Conservation (phyloP, 768 basidiomycete species). For the Naganishia friedmannii region DNA sequence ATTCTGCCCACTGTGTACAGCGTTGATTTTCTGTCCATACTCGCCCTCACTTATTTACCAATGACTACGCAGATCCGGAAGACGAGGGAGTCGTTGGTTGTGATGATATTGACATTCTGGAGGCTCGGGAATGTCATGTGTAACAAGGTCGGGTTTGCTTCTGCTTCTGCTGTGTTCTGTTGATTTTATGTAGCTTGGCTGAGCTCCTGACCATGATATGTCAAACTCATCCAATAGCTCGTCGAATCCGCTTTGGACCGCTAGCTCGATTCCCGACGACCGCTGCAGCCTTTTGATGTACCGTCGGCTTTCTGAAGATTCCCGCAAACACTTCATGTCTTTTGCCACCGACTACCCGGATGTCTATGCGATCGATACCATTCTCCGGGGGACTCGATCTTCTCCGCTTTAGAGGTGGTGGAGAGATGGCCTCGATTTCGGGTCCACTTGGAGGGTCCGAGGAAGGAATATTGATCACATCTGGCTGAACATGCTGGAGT, state of each 20-base stretch:
- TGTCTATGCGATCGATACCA: not conserved
- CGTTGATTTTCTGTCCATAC: too few relatives aligned
- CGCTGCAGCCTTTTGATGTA: constrained; percentile 6
- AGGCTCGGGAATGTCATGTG: too few relatives aligned
- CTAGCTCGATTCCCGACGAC: constrained; percentile 6
- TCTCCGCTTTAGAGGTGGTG: not conserved
- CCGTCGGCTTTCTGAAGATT: constrained; percentile 9
- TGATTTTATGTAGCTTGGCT: too few relatives aligned
- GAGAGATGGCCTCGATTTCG: not conserved
- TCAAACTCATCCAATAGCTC: not conserved
- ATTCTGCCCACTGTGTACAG: too few relatives aligned
- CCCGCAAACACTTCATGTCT: not conserved
- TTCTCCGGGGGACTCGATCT: not conserved
- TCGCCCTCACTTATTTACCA: too few relatives aligned
- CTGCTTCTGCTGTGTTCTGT: too few relatives aligned
- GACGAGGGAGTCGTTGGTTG: too few relatives aligned
- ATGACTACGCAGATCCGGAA: too few relatives aligned
- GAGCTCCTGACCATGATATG: too few relatives aligned
- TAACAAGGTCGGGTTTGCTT: too few relatives aligned
- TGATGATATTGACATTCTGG: too few relatives aligned
- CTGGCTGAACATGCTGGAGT: not conserved
- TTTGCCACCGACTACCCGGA: constrained; percentile 1
- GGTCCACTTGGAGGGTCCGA: constrained; percentile 13
- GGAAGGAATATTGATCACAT: not conserved
- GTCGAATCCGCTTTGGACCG: constrained; percentile 1